These are phyloP conservation scores for Hypoxylon sp. DNA, from an alignment of 2,329 filamentous ascomycete genomes.

Conservation along the genomic window DNA sequence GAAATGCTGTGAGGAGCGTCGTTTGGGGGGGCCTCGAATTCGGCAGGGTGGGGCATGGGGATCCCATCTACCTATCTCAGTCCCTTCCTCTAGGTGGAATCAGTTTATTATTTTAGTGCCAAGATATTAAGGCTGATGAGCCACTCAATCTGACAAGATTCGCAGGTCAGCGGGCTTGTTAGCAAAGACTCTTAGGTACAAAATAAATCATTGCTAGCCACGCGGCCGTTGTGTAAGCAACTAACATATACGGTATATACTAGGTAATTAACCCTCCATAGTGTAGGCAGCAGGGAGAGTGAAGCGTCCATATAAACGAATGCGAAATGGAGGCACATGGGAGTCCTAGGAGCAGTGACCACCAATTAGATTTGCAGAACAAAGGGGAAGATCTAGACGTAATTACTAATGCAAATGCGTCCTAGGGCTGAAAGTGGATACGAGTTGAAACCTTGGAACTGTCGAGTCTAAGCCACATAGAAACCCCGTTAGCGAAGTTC, in stretches of 20 bases:
- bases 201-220: conserved; percentile 10
- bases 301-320: conserved; percentile 7
- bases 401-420: conserved; percentile 24
- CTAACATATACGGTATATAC: conserved; percentile 4
- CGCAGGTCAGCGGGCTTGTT: not conserved
- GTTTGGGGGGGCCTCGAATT: conserved; percentile 20
- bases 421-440: conserved; percentile 27
- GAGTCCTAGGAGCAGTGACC: conserved; percentile 4
- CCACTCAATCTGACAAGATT: conserved; percentile 18
- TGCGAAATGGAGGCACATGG: conserved; percentile 23
- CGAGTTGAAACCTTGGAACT: not conserved
- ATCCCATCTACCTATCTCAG: conserved; percentile 30
- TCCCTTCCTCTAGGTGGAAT: conserved; percentile 27
- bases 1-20: conserved; percentile 22
- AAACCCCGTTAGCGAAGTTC: not conserved
- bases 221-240: conserved; percentile 26
- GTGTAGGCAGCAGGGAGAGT: conserved; percentile 18
- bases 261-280: not conserved
- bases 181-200: conserved; percentile 8
- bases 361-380: conserved; percentile 27
- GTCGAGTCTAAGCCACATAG: conserved; percentile 3
- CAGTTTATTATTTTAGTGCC: conserved; percentile 21
- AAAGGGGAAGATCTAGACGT: conserved; percentile 15
- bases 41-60: conserved; percentile 35
- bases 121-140: conserved; percentile 35